phyloP scores from a whole-genome alignment of 371 early-diverging fungal species.

The Gilbertella persicaria region DNA sequence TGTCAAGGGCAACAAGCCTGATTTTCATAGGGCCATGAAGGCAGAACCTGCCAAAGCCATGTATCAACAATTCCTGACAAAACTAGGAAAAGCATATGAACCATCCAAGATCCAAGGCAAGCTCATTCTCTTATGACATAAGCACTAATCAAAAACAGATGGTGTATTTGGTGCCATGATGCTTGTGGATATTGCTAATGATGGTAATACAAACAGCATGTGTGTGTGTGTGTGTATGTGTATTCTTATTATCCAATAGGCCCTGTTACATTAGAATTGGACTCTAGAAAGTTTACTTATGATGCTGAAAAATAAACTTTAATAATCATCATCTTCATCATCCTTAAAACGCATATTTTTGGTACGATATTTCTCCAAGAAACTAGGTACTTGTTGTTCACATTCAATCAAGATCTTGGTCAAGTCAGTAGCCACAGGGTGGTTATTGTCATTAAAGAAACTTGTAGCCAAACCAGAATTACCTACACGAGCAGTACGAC shows the following conservation, averaged over 20 bases:
- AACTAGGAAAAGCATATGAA: constrained; percentile 65
- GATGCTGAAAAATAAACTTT: constrained; percentile 9
- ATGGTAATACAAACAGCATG: constrained; percentile 40
- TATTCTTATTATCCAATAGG: constrained; percentile 34
- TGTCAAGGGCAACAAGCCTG: constrained; percentile 84
- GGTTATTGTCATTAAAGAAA: constrained; percentile 63
- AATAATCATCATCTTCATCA: neutral
- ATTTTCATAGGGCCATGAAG: constrained; percentile 88
- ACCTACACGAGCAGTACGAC: constrained; percentile 77
- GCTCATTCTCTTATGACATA: too few species aligned
- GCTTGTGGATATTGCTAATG: constrained; percentile 84
- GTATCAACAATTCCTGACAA: constrained; percentile 72
- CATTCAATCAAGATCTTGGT: constrained; percentile 82
- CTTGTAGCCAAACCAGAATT: constrained; percentile 75
- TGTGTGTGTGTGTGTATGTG: neutral
- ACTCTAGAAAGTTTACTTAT: constrained; percentile 66
- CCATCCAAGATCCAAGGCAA: constrained; percentile 71
- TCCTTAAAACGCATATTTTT: constrained; percentile 16
- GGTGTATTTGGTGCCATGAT: constrained; percentile 88
- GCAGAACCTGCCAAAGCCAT: constrained; percentile 62
- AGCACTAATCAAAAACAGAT: too few species aligned
- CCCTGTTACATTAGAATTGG: constrained; percentile 78
- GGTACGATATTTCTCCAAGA: constrained; percentile 51
- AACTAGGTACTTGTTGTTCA: constrained; percentile 77
- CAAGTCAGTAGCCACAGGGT: constrained; percentile 58